These are phyloP conservation scores for Zhuliangozyma blackwelliae DNA, from an alignment of 1,139 yeast species.

Conservation along the genomic window DNA sequence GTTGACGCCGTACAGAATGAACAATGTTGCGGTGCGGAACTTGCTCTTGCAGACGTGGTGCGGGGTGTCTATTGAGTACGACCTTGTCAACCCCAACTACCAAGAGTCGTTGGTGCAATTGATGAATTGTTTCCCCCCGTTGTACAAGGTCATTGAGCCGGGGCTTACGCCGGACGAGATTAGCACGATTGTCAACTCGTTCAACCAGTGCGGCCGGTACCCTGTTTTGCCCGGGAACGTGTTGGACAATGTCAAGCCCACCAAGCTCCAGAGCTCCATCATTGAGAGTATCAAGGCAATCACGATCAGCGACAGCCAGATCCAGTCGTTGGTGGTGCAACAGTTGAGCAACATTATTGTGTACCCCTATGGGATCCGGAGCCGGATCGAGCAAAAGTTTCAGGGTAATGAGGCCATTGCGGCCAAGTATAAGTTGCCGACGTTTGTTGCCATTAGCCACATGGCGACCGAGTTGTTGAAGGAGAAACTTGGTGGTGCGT, in stretches of 20 bases:
- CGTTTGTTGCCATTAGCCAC: conserved; percentile 62
- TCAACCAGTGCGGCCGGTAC: conserved; percentile 61
- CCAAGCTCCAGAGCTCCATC: conserved; percentile 52
- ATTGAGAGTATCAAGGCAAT: conserved; percentile 40
- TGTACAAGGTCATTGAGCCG: conserved; percentile 34
- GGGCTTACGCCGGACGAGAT: conserved; percentile 29
- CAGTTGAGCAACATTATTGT: conserved; percentile 51
- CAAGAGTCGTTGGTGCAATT: conserved; percentile 55
- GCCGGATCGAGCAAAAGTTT: conserved; percentile 42
- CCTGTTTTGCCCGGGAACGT: conserved; percentile 54
- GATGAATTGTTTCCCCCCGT: conserved; percentile 45
- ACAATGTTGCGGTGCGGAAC: conserved; percentile 25
- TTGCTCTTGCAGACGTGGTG: conserved; percentile 64
- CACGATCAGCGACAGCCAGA: conserved; percentile 23
- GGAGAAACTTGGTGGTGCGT: conserved; percentile 22
- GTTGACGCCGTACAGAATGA: conserved; percentile 25
- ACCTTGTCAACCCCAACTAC: conserved; percentile 46
- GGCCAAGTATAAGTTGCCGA: conserved; percentile 49
- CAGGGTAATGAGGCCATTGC: conserved; percentile 20
- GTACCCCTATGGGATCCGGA: conserved; percentile 58
- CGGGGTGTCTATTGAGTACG: conserved; percentile 54
- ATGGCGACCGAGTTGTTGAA: conserved; percentile 42
- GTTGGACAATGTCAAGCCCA: conserved; percentile 36
- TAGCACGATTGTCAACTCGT: conserved; percentile 39
- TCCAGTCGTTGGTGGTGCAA: conserved; percentile 44